Evolutionary conservation across 768 basidiomycete species (phyloP).

Genomic region (Amanita pallidorosea): DNA sequence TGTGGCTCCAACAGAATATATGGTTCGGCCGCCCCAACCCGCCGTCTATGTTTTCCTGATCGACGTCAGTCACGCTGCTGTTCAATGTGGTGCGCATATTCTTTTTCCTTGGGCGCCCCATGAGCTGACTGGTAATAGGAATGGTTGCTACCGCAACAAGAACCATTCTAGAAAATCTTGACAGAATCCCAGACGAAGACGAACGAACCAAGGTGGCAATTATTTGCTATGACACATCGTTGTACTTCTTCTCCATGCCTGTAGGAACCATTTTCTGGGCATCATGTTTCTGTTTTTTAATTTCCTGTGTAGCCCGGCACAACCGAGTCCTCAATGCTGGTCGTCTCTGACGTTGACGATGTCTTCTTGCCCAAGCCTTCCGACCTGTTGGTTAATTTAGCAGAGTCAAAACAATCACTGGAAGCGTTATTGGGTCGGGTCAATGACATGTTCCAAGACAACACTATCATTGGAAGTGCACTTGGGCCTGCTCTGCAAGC

Average conservation of each 20-base stretch:
- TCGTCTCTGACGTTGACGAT: conserved; percentile 94
- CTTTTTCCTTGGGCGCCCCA: background rate
- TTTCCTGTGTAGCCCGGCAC: conserved; percentile 41
- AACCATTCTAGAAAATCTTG: conserved; percentile 90
- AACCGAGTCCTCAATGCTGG: conserved; percentile 86
- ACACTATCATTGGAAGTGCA: conserved; percentile 85
- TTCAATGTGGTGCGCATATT: conserved; percentile 63
- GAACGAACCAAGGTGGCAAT: conserved; percentile 86
- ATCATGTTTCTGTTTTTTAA: background rate
- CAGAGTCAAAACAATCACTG: conserved; percentile 69
- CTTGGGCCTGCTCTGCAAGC: conserved; percentile 92
- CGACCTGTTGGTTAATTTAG: conserved; percentile 91
- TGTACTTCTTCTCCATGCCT: conserved; percentile 95
- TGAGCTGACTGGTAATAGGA: conserved; percentile 30
- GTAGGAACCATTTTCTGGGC: conserved; percentile 29
- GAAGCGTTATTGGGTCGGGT: conserved; percentile 76
- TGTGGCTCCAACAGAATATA: conserved; percentile 97
- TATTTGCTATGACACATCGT: conserved; percentile 81
- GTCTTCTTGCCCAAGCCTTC: conserved; percentile 96
- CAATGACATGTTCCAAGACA: conserved; percentile 98
- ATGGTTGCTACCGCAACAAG: conserved; percentile 99
- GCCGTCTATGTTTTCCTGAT: conserved; percentile 96
- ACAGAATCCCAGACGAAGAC: conserved; percentile 92
- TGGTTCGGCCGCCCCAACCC: conserved; percentile 97
- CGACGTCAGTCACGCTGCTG: conserved; percentile 87